Base-by-base conservation (phyloP, 345 rosid genomes). In the Corymbia maculata region DNA sequence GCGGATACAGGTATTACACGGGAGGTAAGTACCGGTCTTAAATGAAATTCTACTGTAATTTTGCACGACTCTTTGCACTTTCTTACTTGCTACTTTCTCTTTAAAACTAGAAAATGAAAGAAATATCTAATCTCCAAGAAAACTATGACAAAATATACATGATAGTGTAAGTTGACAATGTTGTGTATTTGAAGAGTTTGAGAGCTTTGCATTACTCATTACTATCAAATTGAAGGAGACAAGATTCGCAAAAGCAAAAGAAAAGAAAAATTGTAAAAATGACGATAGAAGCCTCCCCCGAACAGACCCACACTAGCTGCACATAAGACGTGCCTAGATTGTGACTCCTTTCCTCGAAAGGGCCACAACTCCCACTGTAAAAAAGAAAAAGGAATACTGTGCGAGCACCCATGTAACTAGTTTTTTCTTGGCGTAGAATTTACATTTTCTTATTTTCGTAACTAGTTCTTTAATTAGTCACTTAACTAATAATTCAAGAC, bases 1-100 rank as follows among this genome's bases (percentile, higher is more conserved):
- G 68, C 4, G 2, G 7, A 59, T 59, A 30, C 68, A 5, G 2
- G 6, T 0, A 26, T 30, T 59, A 59, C n/a, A 0, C 4, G 0
- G 68, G 15, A 3, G 1, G 68, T 59, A 59, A 59, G 68, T 26
- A 59, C 6, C 6, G 14, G 13, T 26, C 7, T 2, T 7, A 14
- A 0, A 11, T 59, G 68, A 59, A 59, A 59, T 26, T 59, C 26
- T n/a, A 5, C 30, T 30, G 2, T 4, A 57, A 57, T 9, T 57
- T 57, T 57, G 3, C 6, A 57, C 14, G 52, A 51, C 14, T 51
- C 52, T 51, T 4, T 11, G 6, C 13, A 59, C 3, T 3, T 4
- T 59, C 26, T 26, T 30, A 26, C 30, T 26, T 11, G 30, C 15
- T 59, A 12, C 68, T 59, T 26, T 59, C 66, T 59, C 30, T 59